phyloP scores from a whole-genome alignment of 208 protist genomes.

The Trypanosoma platydactyli region DNA sequence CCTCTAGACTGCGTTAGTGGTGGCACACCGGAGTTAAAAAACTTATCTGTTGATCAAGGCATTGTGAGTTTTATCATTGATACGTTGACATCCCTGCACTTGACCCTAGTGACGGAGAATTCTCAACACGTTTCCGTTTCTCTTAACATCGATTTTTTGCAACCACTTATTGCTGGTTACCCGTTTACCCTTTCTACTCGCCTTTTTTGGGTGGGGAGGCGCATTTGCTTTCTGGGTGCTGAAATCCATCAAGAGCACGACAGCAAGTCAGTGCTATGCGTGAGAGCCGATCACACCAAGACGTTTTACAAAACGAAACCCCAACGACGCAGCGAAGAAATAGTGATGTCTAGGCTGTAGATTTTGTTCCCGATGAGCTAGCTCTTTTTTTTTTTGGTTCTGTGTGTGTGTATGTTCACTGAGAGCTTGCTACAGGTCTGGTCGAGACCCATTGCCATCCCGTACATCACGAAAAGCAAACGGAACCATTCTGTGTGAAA shows the following conservation, averaged over 20 bases:
- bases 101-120: constrained; percentile 4
- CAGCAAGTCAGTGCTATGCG: constrained; percentile 1
- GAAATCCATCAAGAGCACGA: constrained; percentile 7
- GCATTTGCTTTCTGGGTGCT: constrained; percentile 19
- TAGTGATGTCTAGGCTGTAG: constrained; percentile 12
- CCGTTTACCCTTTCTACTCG: constrained; percentile 16
- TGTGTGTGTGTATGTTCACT: not conserved
- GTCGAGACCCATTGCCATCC: too few species aligned
- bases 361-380: not conserved
- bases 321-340: not conserved
- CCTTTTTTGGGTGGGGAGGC: constrained; percentile 12
- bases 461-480: too few species aligned
- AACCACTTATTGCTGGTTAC: constrained; percentile 1
- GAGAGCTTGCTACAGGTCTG: too few species aligned
- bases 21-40: not conserved
- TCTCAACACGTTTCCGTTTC: constrained; percentile 19
- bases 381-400: not conserved
- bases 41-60: constrained; percentile 2
- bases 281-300: constrained; percentile 18
- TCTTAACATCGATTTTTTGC: constrained; percentile 21
- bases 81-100: constrained; percentile 21
- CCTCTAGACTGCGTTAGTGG: not conserved
- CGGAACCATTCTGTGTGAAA: too few species aligned
- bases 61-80: constrained; percentile 25
- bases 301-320: constrained; percentile 1